Conservation (phyloP, 768 basidiomycete genomes). For the Trametes sanguinea region DNA sequence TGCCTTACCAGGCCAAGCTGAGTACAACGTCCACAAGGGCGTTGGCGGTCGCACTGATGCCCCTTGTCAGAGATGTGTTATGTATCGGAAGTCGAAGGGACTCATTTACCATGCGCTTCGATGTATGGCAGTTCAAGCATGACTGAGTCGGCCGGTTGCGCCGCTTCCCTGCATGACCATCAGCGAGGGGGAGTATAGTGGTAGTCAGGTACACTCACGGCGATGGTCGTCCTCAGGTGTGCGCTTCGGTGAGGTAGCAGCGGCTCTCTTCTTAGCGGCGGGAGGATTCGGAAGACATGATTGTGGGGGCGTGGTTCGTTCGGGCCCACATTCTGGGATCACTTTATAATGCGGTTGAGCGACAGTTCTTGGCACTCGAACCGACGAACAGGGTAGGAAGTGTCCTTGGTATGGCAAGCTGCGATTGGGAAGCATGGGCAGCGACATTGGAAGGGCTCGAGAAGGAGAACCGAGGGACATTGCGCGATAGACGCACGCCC, state of each 20-base stretch:
- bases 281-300: slow-evolving; percentile 29
- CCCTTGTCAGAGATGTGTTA: neutral
- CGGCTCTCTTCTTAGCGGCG: slow-evolving; percentile 30
- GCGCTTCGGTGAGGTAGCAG: slow-evolving; percentile 31
- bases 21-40: slow-evolving; percentile 49
- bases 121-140: slow-evolving; percentile 72
- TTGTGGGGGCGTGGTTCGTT: slow-evolving; percentile 16
- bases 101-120: slow-evolving; percentile 64
- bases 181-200: slow-evolving; percentile 29
- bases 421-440: slow-evolving; percentile 14
- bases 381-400: slow-evolving; percentile 7
- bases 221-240: slow-evolving; percentile 53
- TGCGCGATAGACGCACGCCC: slow-evolving; percentile 18
- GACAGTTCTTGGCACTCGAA: slow-evolving; percentile 18
- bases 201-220: slow-evolving; percentile 20
- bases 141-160: slow-evolving; percentile 76
- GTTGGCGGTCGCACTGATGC: slow-evolving; percentile 48
- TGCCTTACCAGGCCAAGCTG: slow-evolving; percentile 41
- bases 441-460: slow-evolving; percentile 7
- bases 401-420: slow-evolving; percentile 12
- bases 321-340: neutral
- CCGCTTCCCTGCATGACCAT: slow-evolving; percentile 37
- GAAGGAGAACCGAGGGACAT: slow-evolving; percentile 18
- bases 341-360: slow-evolving; percentile 13
- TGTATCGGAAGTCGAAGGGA: neutral